Conservation (phyloP, 2,329 filamentous ascomycete genomes). For the Ascomycota sp. region DNA sequence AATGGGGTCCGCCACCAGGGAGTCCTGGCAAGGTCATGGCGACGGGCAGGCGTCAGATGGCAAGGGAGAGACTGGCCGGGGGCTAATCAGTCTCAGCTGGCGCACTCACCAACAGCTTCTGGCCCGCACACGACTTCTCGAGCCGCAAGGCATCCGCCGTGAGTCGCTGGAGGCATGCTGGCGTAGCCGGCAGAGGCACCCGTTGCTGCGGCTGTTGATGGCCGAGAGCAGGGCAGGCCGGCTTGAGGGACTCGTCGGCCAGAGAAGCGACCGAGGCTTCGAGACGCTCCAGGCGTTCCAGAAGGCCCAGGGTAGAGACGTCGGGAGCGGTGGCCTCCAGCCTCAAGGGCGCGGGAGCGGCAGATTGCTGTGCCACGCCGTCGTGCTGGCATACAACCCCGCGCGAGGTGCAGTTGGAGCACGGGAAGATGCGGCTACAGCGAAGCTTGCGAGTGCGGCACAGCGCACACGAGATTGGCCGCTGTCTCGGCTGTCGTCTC, state of each 20-base stretch:
- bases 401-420: conserved; percentile 15
- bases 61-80: no score
- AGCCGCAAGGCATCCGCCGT: conserved; percentile 14
- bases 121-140: conserved; percentile 11
- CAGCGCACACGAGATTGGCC: conserved; percentile 14
- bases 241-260: background rate
- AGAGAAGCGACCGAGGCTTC: conserved; percentile 5
- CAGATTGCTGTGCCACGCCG: conserved; percentile 1
- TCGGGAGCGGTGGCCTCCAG: conserved; percentile 1
- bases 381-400: conserved; percentile 11
- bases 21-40: conserved; percentile 6
- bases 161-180: conserved; percentile 11
- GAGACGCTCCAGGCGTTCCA: conserved; percentile 6
- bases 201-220: conserved; percentile 1
- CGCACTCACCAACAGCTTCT: conserved; percentile 9
- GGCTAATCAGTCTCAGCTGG: no score
- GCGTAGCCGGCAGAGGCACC: conserved; percentile 5
- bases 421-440: conserved; percentile 15
- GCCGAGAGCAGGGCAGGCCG: background rate
- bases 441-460: conserved; percentile 14
- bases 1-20: conserved; percentile 10
- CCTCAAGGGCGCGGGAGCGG: background rate
- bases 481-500: conserved; percentile 13
- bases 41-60: no score
- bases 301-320: conserved; percentile 5